Base-by-base conservation (phyloP, 176 grass and related monocot species). In the Thalia dealbata region DNA sequence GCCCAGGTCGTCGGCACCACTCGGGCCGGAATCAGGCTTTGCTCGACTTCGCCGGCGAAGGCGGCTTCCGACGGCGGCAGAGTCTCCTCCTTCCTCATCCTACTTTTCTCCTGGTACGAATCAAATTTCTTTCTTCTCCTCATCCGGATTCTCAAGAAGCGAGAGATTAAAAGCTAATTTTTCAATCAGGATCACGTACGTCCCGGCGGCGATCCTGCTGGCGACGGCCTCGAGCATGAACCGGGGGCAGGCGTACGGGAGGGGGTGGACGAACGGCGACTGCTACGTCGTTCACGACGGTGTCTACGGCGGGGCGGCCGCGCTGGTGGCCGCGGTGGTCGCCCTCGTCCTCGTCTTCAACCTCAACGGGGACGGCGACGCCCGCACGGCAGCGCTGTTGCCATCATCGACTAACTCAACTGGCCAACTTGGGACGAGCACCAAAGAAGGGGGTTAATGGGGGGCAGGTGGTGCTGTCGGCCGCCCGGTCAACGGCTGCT, bases 261-360 rank as follows among this genome's bases (percentile, higher is more conserved):
- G 71, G 12, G 95, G 95, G 27, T 97, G 95, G 95, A 84, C 92
- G 85, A 85, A 97, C 81, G 95, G 90, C 77, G 85, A 92, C 50
- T 97, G 89, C 76, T 97, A 97, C 81, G 22, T 97, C 43, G 83
- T 89, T 21, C 78, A 41, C 45, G 84, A 61, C 64, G 95, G 90
- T 59, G 83, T 93, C 11, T 97, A 88, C 76, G 81, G 64, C 11
- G 85, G 74, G 32, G 89, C 81, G 1, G 87, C 90, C 26, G 73
- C 64, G 6, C 70, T 97, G 11, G 76, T 82, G 10, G 70, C 82
- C 11, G 6, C 80, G 42, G 81, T 82, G 25, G 69, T 71, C 15
- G 28, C 90, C 76, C 54, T 88, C 65, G 73, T 81, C 35, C 63
- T 96, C 23, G 84, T 65, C 61, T 84, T 88, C 73, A 78, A 22